phyloP scores from a whole-genome alignment of 1,284 basidiomycete genomes.

The Cryptococcus sp. region DNA sequence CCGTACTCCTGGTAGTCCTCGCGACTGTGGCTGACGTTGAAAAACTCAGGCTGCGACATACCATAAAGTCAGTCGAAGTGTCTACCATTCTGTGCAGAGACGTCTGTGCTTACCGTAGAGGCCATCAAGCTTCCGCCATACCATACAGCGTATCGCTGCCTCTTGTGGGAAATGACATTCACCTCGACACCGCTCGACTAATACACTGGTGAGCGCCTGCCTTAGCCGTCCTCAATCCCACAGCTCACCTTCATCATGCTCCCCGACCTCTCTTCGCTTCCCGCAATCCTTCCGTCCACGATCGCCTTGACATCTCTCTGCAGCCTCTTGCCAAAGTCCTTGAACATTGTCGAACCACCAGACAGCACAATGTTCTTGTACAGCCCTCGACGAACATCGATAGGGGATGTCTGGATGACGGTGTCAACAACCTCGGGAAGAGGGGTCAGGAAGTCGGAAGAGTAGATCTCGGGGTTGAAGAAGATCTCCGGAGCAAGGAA shows the following conservation, averaged over 20 bases:
- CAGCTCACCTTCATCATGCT: slow-evolving; percentile 65
- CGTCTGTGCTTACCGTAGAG: slow-evolving; percentile 64
- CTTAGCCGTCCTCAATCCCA: neutral
- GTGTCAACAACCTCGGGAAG: slow-evolving; percentile 94
- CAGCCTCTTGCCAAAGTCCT: slow-evolving; percentile 92
- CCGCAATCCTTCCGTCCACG: slow-evolving; percentile 84
- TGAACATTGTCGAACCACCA: slow-evolving; percentile 86
- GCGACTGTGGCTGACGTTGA: slow-evolving; percentile 95
- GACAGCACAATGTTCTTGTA: slow-evolving; percentile 98
- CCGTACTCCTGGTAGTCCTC: slow-evolving; percentile 97
- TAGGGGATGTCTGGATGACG: slow-evolving; percentile 94
- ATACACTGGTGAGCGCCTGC: neutral
- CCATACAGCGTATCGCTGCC: slow-evolving; percentile 98
- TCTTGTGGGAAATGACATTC: slow-evolving; percentile 97
- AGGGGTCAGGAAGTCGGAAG: slow-evolving; percentile 96
- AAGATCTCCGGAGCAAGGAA: slow-evolving; percentile 99
- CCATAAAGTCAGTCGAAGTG: neutral
- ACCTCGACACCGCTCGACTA: slow-evolving; percentile 92
- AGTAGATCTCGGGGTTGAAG: slow-evolving; percentile 99
- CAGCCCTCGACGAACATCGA: slow-evolving; percentile 87
- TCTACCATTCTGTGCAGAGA: neutral
- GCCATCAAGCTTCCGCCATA: slow-evolving; percentile 94
- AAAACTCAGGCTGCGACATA: slow-evolving; percentile 80
- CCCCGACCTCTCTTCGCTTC: slow-evolving; percentile 71
- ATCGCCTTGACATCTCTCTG: slow-evolving; percentile 93